A percentile compares a stretch with the other conserved stretches of the same genome.
phyloP scores from a whole-genome alignment of 192 early-diverging fungal genomes.

The Backusella macrospora region DNA sequence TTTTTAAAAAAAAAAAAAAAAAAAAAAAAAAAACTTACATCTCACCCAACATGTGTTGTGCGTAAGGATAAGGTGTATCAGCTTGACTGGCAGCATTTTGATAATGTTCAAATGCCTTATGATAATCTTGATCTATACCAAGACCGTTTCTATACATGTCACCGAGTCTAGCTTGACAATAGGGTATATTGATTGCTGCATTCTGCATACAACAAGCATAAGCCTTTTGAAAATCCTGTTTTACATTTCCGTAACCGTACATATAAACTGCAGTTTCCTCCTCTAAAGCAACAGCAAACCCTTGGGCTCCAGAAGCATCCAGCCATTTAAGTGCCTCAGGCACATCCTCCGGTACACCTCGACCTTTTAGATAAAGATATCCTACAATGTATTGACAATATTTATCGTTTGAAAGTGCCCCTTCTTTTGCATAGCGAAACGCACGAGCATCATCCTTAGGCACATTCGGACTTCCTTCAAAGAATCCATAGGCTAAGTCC shows the following conservation, averaged over 20 bases:
- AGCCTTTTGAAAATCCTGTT: constrained; percentile 30
- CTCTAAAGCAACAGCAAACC: constrained; percentile 32
- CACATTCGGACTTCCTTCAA: constrained; percentile 17
- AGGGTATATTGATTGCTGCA: constrained; percentile 2
- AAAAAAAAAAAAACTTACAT: constrained; percentile 21
- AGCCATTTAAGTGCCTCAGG: constrained; percentile 32
- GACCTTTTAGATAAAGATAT: constrained; percentile 34
- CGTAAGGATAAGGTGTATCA: constrained; percentile 29
- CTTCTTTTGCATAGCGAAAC: constrained; percentile 33
- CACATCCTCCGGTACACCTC: constrained; percentile 13
- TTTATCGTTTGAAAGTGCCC: constrained; percentile 27
- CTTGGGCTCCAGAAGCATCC: constrained; percentile 24
- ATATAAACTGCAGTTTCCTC: constrained; percentile 33
- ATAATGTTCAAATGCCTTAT: constrained; percentile 39
- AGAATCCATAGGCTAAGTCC: constrained; percentile 39
- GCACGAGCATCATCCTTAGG: constrained; percentile 29
- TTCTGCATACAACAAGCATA: constrained; percentile 18
- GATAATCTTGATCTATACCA: constrained; percentile 37
- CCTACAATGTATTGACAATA: constrained; percentile 42
- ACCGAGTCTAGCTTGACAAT: constrained; percentile 34
- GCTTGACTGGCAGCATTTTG: constrained; percentile 38
- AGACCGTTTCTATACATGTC: constrained; percentile 43
- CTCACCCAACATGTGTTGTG: constrained; percentile 37
- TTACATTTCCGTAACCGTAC: constrained; percentile 23
- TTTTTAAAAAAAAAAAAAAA: constrained; percentile 23